A percentile compares a stretch with the other conserved stretches of the same genome.
phyloP scores from a whole-genome alignment of 1,284 basidiomycete species.

The Acaromyces ingoldii region DNA sequence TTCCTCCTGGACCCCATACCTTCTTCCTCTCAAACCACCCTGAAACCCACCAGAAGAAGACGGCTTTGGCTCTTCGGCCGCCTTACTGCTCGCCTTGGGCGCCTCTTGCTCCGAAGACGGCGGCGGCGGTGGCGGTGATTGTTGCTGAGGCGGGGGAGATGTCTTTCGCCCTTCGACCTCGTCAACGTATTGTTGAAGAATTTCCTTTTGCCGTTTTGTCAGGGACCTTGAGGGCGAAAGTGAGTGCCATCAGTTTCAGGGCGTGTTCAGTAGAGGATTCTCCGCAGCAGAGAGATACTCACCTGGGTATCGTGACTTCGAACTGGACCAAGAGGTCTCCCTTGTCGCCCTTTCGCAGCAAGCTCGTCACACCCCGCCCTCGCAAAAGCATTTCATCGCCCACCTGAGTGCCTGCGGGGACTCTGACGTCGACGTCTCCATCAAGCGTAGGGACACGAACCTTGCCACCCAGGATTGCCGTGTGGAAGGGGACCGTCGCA shows the following conservation, averaged over 20 bases:
- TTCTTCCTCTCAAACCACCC: too few species aligned
- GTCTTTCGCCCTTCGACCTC: constrained; percentile 78
- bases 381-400: constrained; percentile 95
- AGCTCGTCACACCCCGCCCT: constrained; percentile 73
- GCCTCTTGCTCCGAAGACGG: too few species aligned
- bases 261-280: too few species aligned
- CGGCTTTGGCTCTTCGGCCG: too few species aligned
- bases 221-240: constrained; percentile 61
- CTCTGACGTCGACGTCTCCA: constrained; percentile 88
- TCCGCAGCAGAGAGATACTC: constrained; percentile 40
- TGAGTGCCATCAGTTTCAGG: too few species aligned
- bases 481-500: constrained; percentile 84
- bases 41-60: too few species aligned
- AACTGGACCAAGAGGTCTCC: constrained; percentile 92
- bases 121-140: too few species aligned
- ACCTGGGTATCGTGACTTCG: constrained; percentile 83
- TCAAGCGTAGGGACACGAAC: constrained; percentile 92
- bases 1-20: too few species aligned
- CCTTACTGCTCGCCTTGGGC: too few species aligned
- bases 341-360: constrained; percentile 56
- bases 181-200: constrained; percentile 85
- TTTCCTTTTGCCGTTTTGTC: constrained; percentile 74
- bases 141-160: too few species aligned
- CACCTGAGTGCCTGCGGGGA: constrained; percentile 88
- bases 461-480: constrained; percentile 82